Conservation (phyloP, 192 early-diverging fungal species). For the Umbelopsis sp. region DNA sequence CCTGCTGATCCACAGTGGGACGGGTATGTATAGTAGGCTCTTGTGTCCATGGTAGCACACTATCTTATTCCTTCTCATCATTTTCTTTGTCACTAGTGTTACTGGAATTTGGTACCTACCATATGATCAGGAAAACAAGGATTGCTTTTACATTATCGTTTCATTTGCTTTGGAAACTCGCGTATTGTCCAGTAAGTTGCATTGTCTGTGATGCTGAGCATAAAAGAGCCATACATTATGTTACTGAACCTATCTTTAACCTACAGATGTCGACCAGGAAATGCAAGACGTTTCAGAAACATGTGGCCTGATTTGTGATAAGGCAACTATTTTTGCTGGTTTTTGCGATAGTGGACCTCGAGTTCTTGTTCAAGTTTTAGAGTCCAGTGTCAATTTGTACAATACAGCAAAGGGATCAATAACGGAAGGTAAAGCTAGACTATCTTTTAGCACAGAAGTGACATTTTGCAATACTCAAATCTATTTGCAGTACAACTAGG, state of each 20-base stretch:
- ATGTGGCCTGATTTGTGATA: neutral
- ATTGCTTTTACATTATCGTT: neutral
- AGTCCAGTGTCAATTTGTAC: neutral
- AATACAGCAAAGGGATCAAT: no score
- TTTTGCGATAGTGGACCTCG: neutral
- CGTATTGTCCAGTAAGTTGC: neutral
- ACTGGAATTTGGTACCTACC: neutral
- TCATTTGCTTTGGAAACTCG: neutral
- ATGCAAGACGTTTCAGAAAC: slow-evolving; percentile 1
- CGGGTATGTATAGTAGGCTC: neutral
- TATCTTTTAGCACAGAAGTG: no score
- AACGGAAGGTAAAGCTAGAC: no score
- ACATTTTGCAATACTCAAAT: no score
- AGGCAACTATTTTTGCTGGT: neutral
- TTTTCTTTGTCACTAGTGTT: neutral
- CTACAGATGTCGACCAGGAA: neutral
- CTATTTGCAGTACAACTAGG: neutral
- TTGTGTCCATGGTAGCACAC: neutral
- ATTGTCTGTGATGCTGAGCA: neutral
- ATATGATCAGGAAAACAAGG: neutral
- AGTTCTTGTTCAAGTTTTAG: neutral
- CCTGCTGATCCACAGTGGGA: neutral
- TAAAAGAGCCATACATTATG: neutral
- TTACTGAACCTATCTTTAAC: neutral
- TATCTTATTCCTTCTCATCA: neutral